Base-by-base conservation (phyloP, 352 stramenopile species). In the Globisporangium okanoganense region DNA sequence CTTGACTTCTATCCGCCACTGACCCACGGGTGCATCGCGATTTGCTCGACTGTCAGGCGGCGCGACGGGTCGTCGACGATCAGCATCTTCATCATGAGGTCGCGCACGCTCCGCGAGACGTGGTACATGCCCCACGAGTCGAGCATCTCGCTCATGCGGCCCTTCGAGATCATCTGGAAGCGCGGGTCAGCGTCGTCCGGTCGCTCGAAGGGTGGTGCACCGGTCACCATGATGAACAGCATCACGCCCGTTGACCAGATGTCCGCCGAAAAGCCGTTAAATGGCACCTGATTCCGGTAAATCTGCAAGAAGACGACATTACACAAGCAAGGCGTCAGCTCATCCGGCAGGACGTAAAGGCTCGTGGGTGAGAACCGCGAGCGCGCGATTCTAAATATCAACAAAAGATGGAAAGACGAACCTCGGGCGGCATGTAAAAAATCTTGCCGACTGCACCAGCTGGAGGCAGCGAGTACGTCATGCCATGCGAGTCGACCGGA, bases 161-260 rank as follows among this genome's bases (percentile, higher is more conserved):
- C 85, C 27, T 79, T 72, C 22, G 85, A 79, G 57, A 94, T 91
- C 85, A 94, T 94, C 64, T 93, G 79, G 69, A 92, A 92, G 24
- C 82, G 83, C 57, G 85, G 77, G 48, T 95, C 85, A 2, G 78
- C 82, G 53, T 93, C 79, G 54, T 93, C 80, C 16, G 85, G 83
- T 3, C 85, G 82, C 58, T 96, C 87, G 53, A 98, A 98, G 29
- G 94, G 94, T 41, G 93, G 93, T 24, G 92, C 89, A 18, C 91
- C 92, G 1, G 92, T 96, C 40, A 98, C 72, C 85, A 98, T 97
- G 72, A 98, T 98, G 77, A 97, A 98, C 33, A 98, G 69, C 73
- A 98, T 96, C 51, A 98, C 88, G 51, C 94, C 94, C 1, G 90
- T 93, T 20, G 89, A 97, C 94, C 94, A 98, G 65, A 98, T 90